These are phyloP conservation scores for Endothia cerciana DNA, from an alignment of 2,329 filamentous ascomycete species.

Conservation along the genomic window DNA sequence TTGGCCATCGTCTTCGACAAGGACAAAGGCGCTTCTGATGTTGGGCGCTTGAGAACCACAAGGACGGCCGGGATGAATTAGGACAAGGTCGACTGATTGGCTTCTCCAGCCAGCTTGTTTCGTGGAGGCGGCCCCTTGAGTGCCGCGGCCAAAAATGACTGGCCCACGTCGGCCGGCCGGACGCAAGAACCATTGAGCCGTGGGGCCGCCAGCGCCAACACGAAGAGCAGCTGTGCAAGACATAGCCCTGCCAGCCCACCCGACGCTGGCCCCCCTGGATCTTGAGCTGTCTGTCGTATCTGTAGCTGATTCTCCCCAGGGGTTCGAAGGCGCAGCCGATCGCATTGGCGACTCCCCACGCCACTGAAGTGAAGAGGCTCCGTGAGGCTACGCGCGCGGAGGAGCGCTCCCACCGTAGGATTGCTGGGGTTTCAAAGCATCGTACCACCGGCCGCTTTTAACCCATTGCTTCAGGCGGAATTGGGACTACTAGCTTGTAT, in stretches of 20 bases:
- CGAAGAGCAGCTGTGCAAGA: background rate
- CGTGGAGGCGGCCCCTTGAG: background rate
- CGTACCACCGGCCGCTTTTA: too few relatives aligned
- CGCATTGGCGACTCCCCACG: too few relatives aligned
- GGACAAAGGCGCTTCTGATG: conserved; percentile 4
- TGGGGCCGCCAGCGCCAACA: background rate
- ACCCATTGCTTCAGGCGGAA: background rate
- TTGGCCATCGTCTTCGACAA: background rate
- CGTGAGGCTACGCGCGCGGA: too few relatives aligned
- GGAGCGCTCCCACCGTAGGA: too few relatives aligned
- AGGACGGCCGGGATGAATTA: background rate
- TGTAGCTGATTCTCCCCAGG: too few relatives aligned
- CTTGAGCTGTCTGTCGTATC: background rate
- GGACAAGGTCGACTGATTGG: background rate
- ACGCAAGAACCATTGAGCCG: background rate
- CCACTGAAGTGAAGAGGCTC: too few relatives aligned
- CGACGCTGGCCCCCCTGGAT: background rate
- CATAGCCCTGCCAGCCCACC: background rate
- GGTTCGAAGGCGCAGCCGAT: too few relatives aligned
- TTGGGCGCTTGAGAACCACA: conserved; percentile 6
- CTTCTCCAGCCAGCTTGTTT: background rate
- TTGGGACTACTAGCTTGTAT: background rate
- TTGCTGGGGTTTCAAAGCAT: too few relatives aligned
- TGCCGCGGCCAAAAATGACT: background rate
- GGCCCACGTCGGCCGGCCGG: background rate